phyloP scores from a whole-genome alignment of 257 asterid genomes.

The Solanum virginianum region DNA sequence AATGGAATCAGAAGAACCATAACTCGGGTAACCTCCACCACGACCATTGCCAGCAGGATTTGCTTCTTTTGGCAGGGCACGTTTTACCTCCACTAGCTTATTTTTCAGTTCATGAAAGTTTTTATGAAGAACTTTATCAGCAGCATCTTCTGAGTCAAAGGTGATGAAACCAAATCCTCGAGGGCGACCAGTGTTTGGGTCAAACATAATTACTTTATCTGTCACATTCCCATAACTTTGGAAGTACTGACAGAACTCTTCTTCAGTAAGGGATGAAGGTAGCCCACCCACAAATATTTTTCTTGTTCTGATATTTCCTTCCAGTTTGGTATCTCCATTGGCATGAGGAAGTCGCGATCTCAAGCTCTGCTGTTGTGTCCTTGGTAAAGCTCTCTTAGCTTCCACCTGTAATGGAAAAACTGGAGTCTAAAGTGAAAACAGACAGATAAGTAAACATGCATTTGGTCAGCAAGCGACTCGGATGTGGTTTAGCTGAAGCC shows the following conservation, averaged over 20 bases:
- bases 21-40: conserved; percentile 51
- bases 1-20: conserved; percentile 49
- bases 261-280: conserved; percentile 70
- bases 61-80: conserved; percentile 83
- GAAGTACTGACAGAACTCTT: conserved; percentile 66
- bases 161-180: conserved; percentile 91
- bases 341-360: conserved; percentile 43
- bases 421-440: not conserved
- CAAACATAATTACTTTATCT: conserved; percentile 82
- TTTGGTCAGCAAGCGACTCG: not conserved
- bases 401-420: conserved; percentile 46
- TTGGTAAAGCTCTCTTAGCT: conserved; percentile 79
- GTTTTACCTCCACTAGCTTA: conserved; percentile 87
- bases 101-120: conserved; percentile 70
- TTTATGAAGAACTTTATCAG: conserved; percentile 76
- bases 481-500: not conserved
- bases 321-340: conserved; percentile 38
- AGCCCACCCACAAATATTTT: conserved; percentile 88
- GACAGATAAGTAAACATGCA: not conserved
- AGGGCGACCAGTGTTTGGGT: conserved; percentile 84
- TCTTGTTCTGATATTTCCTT: conserved; percentile 51
- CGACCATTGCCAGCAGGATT: conserved; percentile 53
- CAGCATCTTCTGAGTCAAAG: conserved; percentile 83
- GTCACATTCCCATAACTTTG: conserved; percentile 66
- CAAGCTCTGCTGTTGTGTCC: conserved; percentile 79